Conservation (phyloP, 2,329 filamentous ascomycete genomes). For the Verticillium nonalfalfae region DNA sequence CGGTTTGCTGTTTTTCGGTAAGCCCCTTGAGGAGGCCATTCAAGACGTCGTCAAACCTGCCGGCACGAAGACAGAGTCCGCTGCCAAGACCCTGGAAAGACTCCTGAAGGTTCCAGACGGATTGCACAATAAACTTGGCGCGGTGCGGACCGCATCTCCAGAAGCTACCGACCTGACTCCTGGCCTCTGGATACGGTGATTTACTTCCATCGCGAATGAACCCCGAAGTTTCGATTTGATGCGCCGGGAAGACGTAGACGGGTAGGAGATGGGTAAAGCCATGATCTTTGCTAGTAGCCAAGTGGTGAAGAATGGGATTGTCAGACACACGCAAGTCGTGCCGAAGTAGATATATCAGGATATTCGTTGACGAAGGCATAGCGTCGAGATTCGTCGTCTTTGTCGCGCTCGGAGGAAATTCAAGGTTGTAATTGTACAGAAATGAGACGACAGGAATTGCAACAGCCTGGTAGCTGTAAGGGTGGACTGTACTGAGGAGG, state of each 20-base stretch:
- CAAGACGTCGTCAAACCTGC: conserved; percentile 53
- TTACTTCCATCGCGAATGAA: conserved; percentile 50
- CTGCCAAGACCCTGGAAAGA: conserved; percentile 53
- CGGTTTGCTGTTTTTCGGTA: conserved; percentile 30
- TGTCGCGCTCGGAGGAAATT: neutral
- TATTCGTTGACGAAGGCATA: conserved; percentile 31
- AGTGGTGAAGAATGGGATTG: conserved; percentile 64
- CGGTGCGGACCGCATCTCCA: conserved; percentile 71
- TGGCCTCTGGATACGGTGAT: conserved; percentile 64
- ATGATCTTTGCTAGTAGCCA: conserved; percentile 40
- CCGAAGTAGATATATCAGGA: conserved; percentile 66
- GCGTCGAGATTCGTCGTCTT: neutral
- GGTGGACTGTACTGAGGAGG: neutral
- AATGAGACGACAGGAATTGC: neutral
- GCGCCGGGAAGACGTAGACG: conserved; percentile 60
- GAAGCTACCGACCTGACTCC: conserved; percentile 58
- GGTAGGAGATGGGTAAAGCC: conserved; percentile 65
- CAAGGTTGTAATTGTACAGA: neutral
- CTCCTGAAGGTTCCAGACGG: conserved; percentile 65
- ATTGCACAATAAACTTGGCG: conserved; percentile 65
- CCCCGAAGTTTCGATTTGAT: conserved; percentile 70
- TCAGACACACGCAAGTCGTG: conserved; percentile 68
- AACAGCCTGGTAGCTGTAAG: neutral
- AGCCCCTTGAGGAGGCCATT: conserved; percentile 47
- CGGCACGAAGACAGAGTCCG: conserved; percentile 58